Evolutionary conservation across 73 alveolate genomes (phyloP).

Genomic region (Diophrys appendiculata): DNA sequence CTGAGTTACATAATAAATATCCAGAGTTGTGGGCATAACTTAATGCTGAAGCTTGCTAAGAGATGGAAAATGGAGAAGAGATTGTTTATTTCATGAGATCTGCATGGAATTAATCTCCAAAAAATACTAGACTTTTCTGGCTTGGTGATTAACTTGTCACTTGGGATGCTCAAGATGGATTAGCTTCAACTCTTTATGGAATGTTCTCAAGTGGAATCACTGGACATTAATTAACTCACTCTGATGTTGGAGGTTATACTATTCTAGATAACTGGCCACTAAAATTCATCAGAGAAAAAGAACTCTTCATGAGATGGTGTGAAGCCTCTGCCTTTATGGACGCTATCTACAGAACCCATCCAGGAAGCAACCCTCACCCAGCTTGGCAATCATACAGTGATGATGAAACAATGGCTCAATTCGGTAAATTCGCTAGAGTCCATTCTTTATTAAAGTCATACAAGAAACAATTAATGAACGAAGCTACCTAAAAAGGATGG

Average conservation of each 20-base stretch:
- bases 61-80: conserved; percentile 31
- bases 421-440: conserved; percentile 16
- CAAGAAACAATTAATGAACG: conserved; percentile 18
- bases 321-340: conserved; percentile 49
- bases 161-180: conserved; percentile 38
- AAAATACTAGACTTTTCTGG: conserved; percentile 42
- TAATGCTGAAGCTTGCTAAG: conserved; percentile 37
- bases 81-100: conserved; percentile 44
- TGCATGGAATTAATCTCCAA: conserved; percentile 23
- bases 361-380: conserved; percentile 3
- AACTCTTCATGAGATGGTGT: conserved; percentile 48
- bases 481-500: conserved; percentile 7
- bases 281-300: conserved; percentile 21
- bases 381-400: conserved; percentile 18
- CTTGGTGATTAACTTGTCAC: conserved; percentile 51
- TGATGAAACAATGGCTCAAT: conserved; percentile 31
- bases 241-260: conserved; percentile 57
- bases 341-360: conserved; percentile 48
- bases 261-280: conserved; percentile 4
- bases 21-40: conserved; percentile 43
- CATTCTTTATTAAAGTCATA: conserved; percentile 17
- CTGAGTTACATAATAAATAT: conserved; percentile 29
- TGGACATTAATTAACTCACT: conserved; percentile 32
- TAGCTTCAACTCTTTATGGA: conserved; percentile 34
- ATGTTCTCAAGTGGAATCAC: conserved; percentile 26